A percentile compares a stretch with the other conserved stretches of the same genome.
Conservation (phyloP, 768 basidiomycete species). For the Mycena olivaceomarginata region DNA sequence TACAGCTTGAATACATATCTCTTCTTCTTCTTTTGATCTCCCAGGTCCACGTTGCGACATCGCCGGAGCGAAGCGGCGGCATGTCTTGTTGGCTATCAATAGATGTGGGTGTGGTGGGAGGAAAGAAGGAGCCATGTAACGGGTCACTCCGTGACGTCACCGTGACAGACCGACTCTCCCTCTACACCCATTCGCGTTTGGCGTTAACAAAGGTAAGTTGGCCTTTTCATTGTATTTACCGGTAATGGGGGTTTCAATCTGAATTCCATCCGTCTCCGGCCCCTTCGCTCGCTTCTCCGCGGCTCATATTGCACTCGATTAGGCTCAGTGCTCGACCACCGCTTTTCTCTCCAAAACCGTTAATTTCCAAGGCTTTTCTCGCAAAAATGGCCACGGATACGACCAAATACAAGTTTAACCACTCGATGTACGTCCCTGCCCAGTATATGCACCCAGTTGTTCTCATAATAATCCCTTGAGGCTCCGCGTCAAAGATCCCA, state of each 20-base stretch:
- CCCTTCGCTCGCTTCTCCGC: conserved; percentile 16
- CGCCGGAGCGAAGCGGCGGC: too few species aligned
- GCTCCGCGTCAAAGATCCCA: conserved; percentile 92
- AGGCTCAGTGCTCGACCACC: not conserved
- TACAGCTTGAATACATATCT: too few species aligned
- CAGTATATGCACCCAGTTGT: not conserved
- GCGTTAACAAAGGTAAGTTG: not conserved
- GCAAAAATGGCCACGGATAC: conserved; percentile 40
- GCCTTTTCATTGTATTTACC: not conserved
- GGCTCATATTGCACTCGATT: conserved; percentile 22
- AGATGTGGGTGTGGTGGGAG: too few species aligned
- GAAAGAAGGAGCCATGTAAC: too few species aligned
- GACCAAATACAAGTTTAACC: conserved; percentile 42
- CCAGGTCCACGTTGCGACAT: too few species aligned
- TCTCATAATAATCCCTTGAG: conserved; percentile 58
- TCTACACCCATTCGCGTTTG: too few species aligned
- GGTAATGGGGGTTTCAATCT: not conserved
- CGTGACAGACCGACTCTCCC: too few species aligned
- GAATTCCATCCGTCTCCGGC: not conserved
- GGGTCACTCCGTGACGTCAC: too few species aligned
- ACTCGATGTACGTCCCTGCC: conserved; percentile 32
- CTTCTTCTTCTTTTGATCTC: too few species aligned
- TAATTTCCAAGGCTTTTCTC: conserved; percentile 4
- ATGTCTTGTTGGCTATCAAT: too few species aligned
- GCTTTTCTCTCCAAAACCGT: not conserved